Evolutionary conservation across 768 basidiomycete species (phyloP).

Genomic region (Phylloporus sp.): DNA sequence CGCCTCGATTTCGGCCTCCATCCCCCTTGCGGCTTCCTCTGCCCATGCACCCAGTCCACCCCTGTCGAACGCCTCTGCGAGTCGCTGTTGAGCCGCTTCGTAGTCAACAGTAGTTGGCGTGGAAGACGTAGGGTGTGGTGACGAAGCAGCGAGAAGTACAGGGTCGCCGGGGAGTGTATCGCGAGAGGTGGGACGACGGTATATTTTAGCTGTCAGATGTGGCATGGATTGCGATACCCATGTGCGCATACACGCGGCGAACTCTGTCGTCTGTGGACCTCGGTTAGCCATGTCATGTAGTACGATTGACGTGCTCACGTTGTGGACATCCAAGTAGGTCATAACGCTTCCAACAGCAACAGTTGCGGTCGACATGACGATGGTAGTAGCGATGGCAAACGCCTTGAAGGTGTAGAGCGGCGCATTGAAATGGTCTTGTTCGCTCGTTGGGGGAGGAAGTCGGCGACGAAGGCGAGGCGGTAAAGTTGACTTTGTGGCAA

Average conservation of each 20-base stretch:
- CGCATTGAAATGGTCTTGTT: slow-evolving; percentile 42
- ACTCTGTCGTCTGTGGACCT: slow-evolving; percentile 48
- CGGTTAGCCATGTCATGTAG: not conserved
- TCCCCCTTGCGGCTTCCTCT: slow-evolving; percentile 47
- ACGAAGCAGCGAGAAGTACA: not conserved
- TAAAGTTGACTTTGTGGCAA: not conserved
- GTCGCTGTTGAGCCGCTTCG: slow-evolving; percentile 47
- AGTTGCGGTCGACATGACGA: slow-evolving; percentile 49
- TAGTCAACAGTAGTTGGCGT: slow-evolving; percentile 13
- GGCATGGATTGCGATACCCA: slow-evolving; percentile 48
- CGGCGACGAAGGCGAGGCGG: not conserved
- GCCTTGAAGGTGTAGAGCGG: slow-evolving; percentile 59
- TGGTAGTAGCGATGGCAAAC: slow-evolving; percentile 58
- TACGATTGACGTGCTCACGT: slow-evolving; percentile 35
- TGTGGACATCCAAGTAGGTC: slow-evolving; percentile 47
- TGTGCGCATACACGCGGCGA: slow-evolving; percentile 53
- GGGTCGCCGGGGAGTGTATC: slow-evolving; percentile 10
- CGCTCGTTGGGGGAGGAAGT: not conserved
- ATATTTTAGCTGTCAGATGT: slow-evolving; percentile 47
- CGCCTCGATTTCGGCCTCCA: slow-evolving; percentile 52
- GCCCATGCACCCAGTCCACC: slow-evolving; percentile 58
- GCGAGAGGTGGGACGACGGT: slow-evolving; percentile 37
- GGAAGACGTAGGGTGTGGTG: not conserved
- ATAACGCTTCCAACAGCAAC: slow-evolving; percentile 48
- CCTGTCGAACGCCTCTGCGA: slow-evolving; percentile 53